A percentile compares a stretch with the other conserved stretches of the same genome.
phyloP scores from a whole-genome alignment of 176 grass and related monocot species.

The Aegilops bicornis region DNA sequence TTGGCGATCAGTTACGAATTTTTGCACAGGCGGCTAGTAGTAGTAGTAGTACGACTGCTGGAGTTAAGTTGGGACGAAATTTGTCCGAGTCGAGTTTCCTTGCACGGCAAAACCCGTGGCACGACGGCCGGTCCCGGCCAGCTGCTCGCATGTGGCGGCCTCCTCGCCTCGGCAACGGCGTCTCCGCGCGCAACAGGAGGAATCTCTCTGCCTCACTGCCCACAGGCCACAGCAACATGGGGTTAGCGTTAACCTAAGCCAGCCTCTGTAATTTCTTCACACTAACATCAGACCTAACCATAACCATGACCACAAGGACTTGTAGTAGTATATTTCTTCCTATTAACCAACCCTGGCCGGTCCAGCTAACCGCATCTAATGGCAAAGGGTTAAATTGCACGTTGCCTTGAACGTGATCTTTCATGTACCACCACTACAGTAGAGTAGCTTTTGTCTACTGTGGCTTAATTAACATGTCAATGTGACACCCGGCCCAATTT shows the following conservation, averaged over 20 bases:
- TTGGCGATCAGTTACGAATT: not conserved
- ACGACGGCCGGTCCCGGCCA: not conserved
- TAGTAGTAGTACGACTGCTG: not conserved
- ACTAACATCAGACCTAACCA: not conserved
- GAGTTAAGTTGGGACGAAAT: not conserved
- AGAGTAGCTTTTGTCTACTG: not conserved
- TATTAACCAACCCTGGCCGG: not conserved
- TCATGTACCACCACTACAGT: not conserved
- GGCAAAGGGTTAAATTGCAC: not conserved
- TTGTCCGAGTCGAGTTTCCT: not conserved
- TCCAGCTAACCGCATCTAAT: not conserved
- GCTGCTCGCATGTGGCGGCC: conserved; percentile 4
- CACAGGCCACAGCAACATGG: conserved; percentile 11
- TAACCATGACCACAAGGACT: not conserved
- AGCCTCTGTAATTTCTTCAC: not conserved
- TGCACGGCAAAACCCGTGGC: not conserved
- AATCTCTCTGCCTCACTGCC: not conserved
- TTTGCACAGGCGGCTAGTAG: not conserved
- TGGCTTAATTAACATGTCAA: not conserved
- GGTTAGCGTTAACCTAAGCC: not conserved
- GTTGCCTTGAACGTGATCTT: conserved; percentile 6
- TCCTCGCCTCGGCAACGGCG: conserved; percentile 15
- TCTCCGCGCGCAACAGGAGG: not conserved
- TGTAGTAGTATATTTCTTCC: too few species aligned
- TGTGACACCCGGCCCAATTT: not conserved